Percentiles rank a stretch among this genome's conserved stretches.
Conservation (phyloP, 2,329 filamentous ascomycete genomes). For the Xylaria digitata region DNA sequence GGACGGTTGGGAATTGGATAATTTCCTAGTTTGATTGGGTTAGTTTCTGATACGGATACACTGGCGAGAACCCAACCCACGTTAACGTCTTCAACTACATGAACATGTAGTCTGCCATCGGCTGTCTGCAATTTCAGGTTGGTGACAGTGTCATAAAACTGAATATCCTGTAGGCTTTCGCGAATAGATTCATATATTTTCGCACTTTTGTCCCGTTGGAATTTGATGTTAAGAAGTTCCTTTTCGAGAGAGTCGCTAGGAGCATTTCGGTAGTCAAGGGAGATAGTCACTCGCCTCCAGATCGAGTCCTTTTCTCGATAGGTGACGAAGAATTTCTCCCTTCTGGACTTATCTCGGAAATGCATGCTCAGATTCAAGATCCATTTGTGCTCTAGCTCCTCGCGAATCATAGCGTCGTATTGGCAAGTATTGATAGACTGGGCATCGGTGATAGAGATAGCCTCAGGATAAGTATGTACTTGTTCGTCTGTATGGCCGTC, state of each 20-base stretch:
- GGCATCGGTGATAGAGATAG: constrained; percentile 52
- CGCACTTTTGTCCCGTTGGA: constrained; percentile 90
- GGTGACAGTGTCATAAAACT: constrained; percentile 95
- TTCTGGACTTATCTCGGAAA: constrained; percentile 89
- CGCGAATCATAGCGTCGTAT: constrained; percentile 74
- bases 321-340: constrained; percentile 98
- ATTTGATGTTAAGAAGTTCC: constrained; percentile 80
- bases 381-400: constrained; percentile 89
- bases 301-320: constrained; percentile 82
- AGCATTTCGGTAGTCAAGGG: constrained; percentile 88
- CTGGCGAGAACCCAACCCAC: constrained; percentile 55
- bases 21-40: constrained; percentile 70
- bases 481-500: constrained; percentile 47
- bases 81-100: constrained; percentile 96
- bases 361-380: constrained; percentile 99
- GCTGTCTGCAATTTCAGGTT: constrained; percentile 93
- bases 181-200: constrained; percentile 95
- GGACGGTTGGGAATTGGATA: constrained; percentile 82
- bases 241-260: constrained; percentile 85
- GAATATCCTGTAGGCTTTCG: constrained; percentile 90
- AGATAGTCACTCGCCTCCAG: constrained; percentile 92
- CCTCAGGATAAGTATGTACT: constrained; percentile 35
- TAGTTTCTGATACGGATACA: constrained; percentile 25
- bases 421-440: constrained; percentile 63
- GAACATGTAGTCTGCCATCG: constrained; percentile 89